phyloP scores from a whole-genome alignment of 164 flowering plant genomes.

The Platanus orientalis region DNA sequence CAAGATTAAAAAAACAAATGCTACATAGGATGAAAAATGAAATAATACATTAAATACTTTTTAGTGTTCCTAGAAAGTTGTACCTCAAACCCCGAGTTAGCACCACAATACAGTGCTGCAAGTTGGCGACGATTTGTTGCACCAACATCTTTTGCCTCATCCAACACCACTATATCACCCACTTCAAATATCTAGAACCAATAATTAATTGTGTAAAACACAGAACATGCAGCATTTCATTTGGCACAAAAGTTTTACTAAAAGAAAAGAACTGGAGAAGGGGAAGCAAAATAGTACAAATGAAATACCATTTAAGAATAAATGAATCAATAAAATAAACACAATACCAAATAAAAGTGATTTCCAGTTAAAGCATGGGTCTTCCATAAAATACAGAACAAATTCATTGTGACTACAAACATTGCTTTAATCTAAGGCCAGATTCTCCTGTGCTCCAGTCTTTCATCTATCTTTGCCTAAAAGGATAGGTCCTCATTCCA shows the following conservation, averaged over 20 bases:
- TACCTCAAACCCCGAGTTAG: slow-evolving; percentile 95
- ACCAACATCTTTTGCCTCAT: slow-evolving; percentile 71
- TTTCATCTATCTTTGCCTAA: too few relatives aligned
- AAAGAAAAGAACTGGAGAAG: background rate
- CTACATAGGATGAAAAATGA: background rate
- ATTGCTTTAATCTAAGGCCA: too few relatives aligned
- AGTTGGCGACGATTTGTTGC: slow-evolving; percentile 69
- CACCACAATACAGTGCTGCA: slow-evolving; percentile 79
- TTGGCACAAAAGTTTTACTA: background rate
- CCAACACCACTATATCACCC: slow-evolving; percentile 68
- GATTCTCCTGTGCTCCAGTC: too few relatives aligned
- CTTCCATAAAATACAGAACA: too few relatives aligned
- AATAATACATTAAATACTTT: background rate
- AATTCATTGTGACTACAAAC: too few relatives aligned
- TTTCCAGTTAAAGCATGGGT: too few relatives aligned
- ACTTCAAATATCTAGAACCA: slow-evolving; percentile 66
- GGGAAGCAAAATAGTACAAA: background rate
- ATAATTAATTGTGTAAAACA: slow-evolving; percentile 1
- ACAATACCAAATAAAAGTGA: too few relatives aligned
- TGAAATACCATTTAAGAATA: too few relatives aligned
- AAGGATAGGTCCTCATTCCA: too few relatives aligned
- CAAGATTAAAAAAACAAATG: background rate
- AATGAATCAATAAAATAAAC: too few relatives aligned
- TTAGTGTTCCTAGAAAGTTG: background rate
- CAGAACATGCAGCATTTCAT: background rate